A percentile compares a stretch with the other conserved stretches of the same genome.
Conservation (phyloP, 441 rosid species). For the Manihot esculenta region DNA sequence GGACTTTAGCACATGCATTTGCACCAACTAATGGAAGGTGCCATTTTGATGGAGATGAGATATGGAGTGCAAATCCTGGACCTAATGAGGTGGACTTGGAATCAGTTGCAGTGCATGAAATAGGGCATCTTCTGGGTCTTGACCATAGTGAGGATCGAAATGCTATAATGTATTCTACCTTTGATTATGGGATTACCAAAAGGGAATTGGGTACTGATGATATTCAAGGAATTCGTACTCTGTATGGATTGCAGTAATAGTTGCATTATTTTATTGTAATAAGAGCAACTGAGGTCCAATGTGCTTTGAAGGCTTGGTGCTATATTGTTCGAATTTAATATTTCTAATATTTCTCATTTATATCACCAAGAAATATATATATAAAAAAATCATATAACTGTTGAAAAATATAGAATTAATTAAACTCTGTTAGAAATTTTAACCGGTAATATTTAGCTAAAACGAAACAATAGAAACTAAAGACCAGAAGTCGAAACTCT, state of each 20-base stretch:
- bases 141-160: conserved; percentile 4
- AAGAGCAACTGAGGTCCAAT: too few relatives aligned
- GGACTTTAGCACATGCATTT: conserved; percentile 24
- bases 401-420: too few relatives aligned
- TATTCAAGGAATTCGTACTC: conserved; percentile 20
- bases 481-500: too few relatives aligned
- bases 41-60: conserved; percentile 33
- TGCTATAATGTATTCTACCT: conserved; percentile 22
- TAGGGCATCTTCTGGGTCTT: conserved; percentile 29
- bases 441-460: too few relatives aligned
- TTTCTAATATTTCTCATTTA: too few relatives aligned
- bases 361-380: too few relatives aligned
- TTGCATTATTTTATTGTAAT: too few relatives aligned
- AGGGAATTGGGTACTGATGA: conserved; percentile 19
- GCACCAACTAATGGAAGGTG: conserved; percentile 23
- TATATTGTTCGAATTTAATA: too few relatives aligned
- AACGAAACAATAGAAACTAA: too few relatives aligned
- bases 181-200: conserved; percentile 2
- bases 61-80: conserved; percentile 13
- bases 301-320: too few relatives aligned
- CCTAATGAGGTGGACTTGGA: conserved; percentile 20
- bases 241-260: neutral
- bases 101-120: conserved; percentile 30
- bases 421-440: too few relatives aligned
- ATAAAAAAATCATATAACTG: too few relatives aligned